Evolutionary conservation across 176 grass and related monocot species (phyloP), one percentile per base, ranked within the genome.

Genomic region (Tillandsia fasciculata): DNA sequence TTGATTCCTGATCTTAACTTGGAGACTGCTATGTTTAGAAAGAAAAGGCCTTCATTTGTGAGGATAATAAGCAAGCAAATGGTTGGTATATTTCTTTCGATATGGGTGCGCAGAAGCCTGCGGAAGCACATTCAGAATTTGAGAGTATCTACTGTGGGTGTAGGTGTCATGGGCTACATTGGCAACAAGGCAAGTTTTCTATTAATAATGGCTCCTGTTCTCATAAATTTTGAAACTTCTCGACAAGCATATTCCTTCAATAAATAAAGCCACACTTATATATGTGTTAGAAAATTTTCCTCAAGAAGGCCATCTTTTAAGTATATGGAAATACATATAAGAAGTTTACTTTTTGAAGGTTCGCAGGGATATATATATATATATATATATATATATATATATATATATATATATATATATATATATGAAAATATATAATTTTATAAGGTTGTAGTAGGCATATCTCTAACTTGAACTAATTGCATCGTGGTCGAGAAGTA

Each of bases 1-100:
- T 10, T 69, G 54, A 47, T 33, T 50, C 74, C 56, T 73, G 72
- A 73, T 50, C 51, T 80, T 65, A 75, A 83, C 69, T 71, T 76
- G 70, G 59, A 73, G 22, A 65, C 50, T 77, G 79, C 49, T 0
- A 7, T 82, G 53, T 52, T 26, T 53, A 82, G 79, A 47, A 82
- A 68, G 76, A 91, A 87, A 54, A 84, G 15, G 15, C 65, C 78
- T 78, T 64, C 73, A 10, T 91, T 89, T 72, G 78, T 91, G n/a
- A 63, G 88, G 26, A 89, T 91, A 82, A 76, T 91, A 82, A 91
- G 92, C 75, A 96, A 96, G 74, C 88, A 96, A 80, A 96, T 96
- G 92, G 92, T 91, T 47, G 92, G 92, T 9, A 71, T 91, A 79
- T 89, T 76, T 80, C 76, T 89, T 65, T 87, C 92, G 2, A 79